phyloP scores from a whole-genome alignment of 1,284 basidiomycete genomes.

The Erythrobasidium hasegawianum region DNA sequence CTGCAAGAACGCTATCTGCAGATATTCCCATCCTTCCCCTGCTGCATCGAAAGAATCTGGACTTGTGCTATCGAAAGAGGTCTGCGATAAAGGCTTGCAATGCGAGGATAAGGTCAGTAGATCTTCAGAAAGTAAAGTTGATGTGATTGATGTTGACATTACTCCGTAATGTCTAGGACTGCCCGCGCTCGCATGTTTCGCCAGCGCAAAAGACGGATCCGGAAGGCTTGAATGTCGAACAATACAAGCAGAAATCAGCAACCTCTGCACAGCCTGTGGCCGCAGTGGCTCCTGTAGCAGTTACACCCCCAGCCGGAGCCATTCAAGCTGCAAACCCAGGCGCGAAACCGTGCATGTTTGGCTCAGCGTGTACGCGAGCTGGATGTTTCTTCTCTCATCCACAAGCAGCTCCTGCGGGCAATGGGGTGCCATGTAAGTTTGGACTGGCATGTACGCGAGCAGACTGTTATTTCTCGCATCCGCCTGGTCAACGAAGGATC shows the following conservation, averaged over 20 bases:
- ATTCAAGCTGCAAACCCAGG: conserved; percentile 45
- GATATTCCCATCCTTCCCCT: conserved; percentile 85
- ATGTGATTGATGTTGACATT: too few species aligned
- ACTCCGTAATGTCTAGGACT: conserved; percentile 41
- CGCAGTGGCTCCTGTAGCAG: conserved; percentile 3
- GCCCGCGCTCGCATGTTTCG: conserved; percentile 44
- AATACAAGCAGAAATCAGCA: conserved; percentile 20
- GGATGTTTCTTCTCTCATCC: not conserved
- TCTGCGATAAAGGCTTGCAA: conserved; percentile 75
- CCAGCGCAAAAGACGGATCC: conserved; percentile 41
- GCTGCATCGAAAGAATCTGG: conserved; percentile 85
- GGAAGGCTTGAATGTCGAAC: conserved; percentile 21
- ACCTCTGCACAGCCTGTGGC: not conserved
- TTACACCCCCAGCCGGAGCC: conserved; percentile 11
- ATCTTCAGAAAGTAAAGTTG: too few species aligned
- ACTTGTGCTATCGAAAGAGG: conserved; percentile 84
- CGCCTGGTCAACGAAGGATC: conserved; percentile 59
- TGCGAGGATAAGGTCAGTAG: conserved; percentile 71
- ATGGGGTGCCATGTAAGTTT: conserved; percentile 52
- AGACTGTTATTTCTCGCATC: conserved; percentile 67
- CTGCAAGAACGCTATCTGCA: conserved; percentile 79
- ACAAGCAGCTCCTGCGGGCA: not conserved
- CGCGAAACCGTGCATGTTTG: conserved; percentile 56
- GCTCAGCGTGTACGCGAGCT: not conserved
- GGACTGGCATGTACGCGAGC: conserved; percentile 68